phyloP scores from a whole-genome alignment of 2,329 filamentous ascomycete genomes.

The Mycosphaerella sp. region DNA sequence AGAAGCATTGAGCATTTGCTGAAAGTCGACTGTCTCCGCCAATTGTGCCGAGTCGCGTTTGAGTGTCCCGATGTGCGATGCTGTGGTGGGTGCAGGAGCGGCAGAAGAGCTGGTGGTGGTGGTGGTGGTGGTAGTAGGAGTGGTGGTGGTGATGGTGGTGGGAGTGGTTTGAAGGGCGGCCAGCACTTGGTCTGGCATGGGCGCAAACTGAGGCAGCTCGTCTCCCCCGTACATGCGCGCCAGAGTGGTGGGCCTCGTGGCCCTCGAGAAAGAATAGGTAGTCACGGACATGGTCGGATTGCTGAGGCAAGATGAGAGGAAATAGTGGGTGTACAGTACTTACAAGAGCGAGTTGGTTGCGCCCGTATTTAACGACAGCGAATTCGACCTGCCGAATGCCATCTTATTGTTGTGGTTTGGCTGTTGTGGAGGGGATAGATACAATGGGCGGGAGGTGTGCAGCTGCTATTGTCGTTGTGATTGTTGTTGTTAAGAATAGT shows the following conservation, averaged over 20 bases:
- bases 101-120: not conserved
- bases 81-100: not conserved
- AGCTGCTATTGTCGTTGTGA: not conserved
- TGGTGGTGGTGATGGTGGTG: not conserved
- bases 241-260: not conserved
- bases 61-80: too few species aligned
- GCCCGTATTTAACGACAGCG: constrained; percentile 51
- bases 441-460: too few species aligned
- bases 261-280: not conserved
- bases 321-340: constrained; percentile 13
- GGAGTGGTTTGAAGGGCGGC: not conserved
- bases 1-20: constrained; percentile 2
- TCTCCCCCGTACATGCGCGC: not conserved
- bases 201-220: constrained; percentile 5
- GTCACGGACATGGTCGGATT: not conserved
- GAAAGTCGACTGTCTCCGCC: too few species aligned
- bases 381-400: constrained; percentile 35
- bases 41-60: too few species aligned
- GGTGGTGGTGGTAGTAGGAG: not conserved
- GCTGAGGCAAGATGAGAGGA: not conserved
- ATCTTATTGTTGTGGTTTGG: not conserved
- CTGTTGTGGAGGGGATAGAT: too few species aligned
- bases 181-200: constrained; percentile 14
- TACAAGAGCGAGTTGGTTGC: constrained; percentile 38
- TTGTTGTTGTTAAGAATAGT: too few species aligned